phyloP scores from a whole-genome alignment of 371 early-diverging fungal genomes.

The Lichtheimia corymbifera region DNA sequence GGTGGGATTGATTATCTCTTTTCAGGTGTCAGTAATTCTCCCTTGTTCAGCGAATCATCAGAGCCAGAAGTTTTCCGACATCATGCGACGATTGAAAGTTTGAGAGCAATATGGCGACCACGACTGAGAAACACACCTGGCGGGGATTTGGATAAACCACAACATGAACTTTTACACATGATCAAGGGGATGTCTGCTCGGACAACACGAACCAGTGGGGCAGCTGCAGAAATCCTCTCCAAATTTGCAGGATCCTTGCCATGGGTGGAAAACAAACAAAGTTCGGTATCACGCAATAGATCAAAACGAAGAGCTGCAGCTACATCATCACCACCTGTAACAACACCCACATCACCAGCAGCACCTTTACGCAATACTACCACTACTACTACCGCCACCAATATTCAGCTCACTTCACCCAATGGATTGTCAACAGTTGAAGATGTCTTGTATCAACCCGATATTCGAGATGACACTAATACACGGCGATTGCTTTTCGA shows the following conservation, averaged over 20 bases:
- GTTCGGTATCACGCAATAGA: background rate
- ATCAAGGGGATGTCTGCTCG: slow-evolving; percentile 37
- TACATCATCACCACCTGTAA: background rate
- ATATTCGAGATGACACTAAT: background rate
- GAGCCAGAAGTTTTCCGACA: slow-evolving; percentile 64
- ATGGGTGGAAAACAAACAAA: slow-evolving; percentile 20
- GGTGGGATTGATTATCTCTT: too few relatives aligned
- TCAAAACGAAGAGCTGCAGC: background rate
- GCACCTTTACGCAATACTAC: background rate
- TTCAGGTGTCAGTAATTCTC: slow-evolving; percentile 40
- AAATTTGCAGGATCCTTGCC: slow-evolving; percentile 42
- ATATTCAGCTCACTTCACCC: slow-evolving; percentile 10
- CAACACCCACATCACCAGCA: background rate
- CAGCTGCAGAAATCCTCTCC: slow-evolving; percentile 42
- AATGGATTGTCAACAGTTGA: slow-evolving; percentile 11
- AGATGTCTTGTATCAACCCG: slow-evolving; percentile 13
- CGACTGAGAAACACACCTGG: slow-evolving; percentile 28
- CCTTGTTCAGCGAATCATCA: slow-evolving; percentile 49
- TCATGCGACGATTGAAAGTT: slow-evolving; percentile 58
- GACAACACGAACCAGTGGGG: slow-evolving; percentile 43
- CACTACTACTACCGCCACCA: slow-evolving; percentile 1
- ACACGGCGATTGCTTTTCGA: slow-evolving; percentile 5
- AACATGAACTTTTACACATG: slow-evolving; percentile 33
- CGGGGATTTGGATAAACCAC: slow-evolving; percentile 21
- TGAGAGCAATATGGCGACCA: slow-evolving; percentile 63